These are phyloP conservation scores for Grosmannia serpens DNA, from an alignment of 2,329 filamentous ascomycete species.

Conservation along the genomic window DNA sequence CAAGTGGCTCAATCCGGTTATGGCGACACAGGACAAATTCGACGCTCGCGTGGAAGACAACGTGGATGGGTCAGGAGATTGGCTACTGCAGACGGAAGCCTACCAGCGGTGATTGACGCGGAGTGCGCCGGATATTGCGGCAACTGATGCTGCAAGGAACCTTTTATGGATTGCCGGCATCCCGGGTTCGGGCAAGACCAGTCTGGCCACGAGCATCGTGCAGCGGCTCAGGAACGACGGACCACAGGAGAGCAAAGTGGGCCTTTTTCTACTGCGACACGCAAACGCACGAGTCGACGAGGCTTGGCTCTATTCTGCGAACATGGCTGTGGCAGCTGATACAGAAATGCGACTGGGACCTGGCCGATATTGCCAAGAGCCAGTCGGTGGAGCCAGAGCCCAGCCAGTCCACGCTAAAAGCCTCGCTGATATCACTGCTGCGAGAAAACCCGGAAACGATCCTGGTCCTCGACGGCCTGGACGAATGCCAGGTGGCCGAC, in stretches of 20 bases:
- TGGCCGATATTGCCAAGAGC: background rate
- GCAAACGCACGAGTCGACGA: background rate
- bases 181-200: background rate
- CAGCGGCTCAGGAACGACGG: background rate
- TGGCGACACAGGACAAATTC: background rate
- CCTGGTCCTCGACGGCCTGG: background rate
- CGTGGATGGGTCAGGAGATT: background rate
- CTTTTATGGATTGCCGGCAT: background rate
- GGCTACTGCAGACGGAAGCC: background rate
- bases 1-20: background rate
- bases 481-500: background rate
- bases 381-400: background rate
- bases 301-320: background rate
- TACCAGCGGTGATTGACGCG: background rate
- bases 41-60: background rate
- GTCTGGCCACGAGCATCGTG: background rate
- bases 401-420: background rate
- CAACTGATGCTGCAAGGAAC: background rate
- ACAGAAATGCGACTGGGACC: background rate
- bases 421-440: background rate
- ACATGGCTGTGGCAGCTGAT: background rate
- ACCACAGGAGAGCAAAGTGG: background rate
- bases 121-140: background rate
- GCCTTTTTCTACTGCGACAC: background rate
- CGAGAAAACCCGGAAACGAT: background rate